phyloP scores from a whole-genome alignment of 306 rosid genomes.

The Abrus precatorius region DNA sequence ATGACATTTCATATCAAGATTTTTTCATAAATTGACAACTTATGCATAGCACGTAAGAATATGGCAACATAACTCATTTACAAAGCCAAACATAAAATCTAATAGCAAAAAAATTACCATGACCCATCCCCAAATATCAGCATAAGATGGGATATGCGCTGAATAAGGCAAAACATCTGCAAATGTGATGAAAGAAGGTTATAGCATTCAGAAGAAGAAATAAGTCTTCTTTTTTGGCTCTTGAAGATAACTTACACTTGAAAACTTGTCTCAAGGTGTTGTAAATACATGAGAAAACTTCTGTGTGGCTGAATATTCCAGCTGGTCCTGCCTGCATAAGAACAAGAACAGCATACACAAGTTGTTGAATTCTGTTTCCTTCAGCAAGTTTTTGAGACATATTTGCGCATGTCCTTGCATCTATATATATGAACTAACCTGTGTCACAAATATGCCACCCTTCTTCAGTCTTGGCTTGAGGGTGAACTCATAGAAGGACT shows the following conservation, averaged over 20 bases:
- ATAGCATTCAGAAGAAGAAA: not conserved
- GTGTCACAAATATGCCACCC: constrained; percentile 94
- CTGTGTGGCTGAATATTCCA: constrained; percentile 95
- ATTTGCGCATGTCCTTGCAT: not conserved
- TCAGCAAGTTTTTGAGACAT: not conserved
- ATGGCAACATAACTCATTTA: no score
- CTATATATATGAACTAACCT: constrained; percentile 53
- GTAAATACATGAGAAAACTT: constrained; percentile 92
- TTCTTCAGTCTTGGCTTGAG: constrained; percentile 82
- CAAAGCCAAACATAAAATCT: no score
- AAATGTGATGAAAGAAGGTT: not conserved
- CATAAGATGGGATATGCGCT: constrained; percentile 95
- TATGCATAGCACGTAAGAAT: not conserved
- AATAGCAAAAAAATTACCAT: constrained; percentile 60
- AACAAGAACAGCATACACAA: not conserved
- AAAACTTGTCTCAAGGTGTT: constrained; percentile 91
- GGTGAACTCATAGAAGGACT: constrained; percentile 85
- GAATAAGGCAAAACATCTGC: constrained; percentile 97
- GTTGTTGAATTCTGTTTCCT: constrained; percentile 5
- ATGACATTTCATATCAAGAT: not conserved
- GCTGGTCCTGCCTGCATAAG: constrained; percentile 89
- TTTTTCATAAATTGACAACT: not conserved
- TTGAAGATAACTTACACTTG: constrained; percentile 68
- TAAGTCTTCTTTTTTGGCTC: not conserved
- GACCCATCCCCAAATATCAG: constrained; percentile 99